Percentiles rank a stretch among this genome's conserved stretches.
Conservation (phyloP, 2,329 filamentous ascomycete genomes). For the Trichoderma afroharzianum region DNA sequence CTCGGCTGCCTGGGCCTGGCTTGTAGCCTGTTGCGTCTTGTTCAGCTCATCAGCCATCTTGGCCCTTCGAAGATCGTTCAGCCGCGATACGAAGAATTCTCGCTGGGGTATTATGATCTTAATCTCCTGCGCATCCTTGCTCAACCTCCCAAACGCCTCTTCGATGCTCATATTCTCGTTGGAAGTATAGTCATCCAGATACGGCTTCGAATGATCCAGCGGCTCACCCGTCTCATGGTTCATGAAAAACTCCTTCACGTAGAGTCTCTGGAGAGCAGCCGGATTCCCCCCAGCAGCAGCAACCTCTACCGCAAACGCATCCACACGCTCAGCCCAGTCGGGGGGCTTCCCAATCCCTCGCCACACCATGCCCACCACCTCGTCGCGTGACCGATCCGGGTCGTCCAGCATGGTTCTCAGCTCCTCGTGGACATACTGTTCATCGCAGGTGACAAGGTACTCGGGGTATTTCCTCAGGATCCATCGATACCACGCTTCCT, state of each 20-base stretch:
- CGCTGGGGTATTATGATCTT: constrained; percentile 34
- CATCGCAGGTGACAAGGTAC: constrained; percentile 34
- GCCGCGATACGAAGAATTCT: constrained; percentile 35
- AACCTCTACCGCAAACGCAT: constrained; percentile 34
- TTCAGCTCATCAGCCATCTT: constrained; percentile 48
- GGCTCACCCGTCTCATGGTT: constrained; percentile 32
- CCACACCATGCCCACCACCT: constrained; percentile 37
- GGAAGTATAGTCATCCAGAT: constrained; percentile 37
- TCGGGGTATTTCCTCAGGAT: constrained; percentile 38
- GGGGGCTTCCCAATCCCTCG: constrained; percentile 34
- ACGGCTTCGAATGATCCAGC: constrained; percentile 34
- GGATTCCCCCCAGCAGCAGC: constrained; percentile 30
- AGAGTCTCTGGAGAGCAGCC: constrained; percentile 36
- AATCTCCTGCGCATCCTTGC: constrained; percentile 30
- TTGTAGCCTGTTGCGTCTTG: constrained; percentile 37
- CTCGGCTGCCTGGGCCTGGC: constrained; percentile 31
- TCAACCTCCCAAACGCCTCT: constrained; percentile 34
- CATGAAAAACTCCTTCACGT: constrained; percentile 42
- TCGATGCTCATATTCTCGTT: constrained; percentile 30
- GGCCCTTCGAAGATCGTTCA: constrained; percentile 47
- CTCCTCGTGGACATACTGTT: constrained; percentile 30
- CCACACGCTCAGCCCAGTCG: constrained; percentile 32
- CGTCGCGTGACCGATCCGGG: constrained; percentile 35
- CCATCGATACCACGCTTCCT: constrained; percentile 51
- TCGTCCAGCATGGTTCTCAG: constrained; percentile 36